Base-by-base conservation (phyloP, 1,284 basidiomycete species). In the Wolfiporia cocos region DNA sequence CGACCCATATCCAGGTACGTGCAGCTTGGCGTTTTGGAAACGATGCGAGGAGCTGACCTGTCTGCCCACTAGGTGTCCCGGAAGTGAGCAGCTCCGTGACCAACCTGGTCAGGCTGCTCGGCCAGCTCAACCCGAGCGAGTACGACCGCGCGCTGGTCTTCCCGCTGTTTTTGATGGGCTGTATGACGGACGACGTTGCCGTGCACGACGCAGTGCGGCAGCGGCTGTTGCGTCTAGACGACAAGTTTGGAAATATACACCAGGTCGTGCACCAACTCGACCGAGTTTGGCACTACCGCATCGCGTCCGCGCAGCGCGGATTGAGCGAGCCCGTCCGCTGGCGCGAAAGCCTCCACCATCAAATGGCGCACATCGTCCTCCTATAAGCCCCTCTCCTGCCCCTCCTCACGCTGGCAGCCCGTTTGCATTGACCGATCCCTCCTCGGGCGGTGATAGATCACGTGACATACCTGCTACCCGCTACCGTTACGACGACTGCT, bases 21-120 rank as follows among this genome's bases (percentile, higher is more conserved):
- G 50, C 45, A 43, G 39, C 19, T 54, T 86, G 85, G 76, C 51
- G 81, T 90, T n/a, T 71, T 78, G 37, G 83, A 90, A 57, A 86
- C 91, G 48, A 62, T n/a, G n/a, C n/a, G n/a, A n/a, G n/a, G n/a
- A n/a, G n/a, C n/a, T n/a, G n/a, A n/a, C n/a, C n/a, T n/a, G n/a
- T n/a, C n/a, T n/a, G n/a, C n/a, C n/a, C n/a, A n/a, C 19, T 54
- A 87, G 85, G 76, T 51, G 81, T 90, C n/a, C 71, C 78, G 37
- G 83, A 90, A 57, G 86, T 92, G 48, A 62, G 57, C 37, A 64
- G 67, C 34, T 74, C 74, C 10, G 74, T 83, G 29, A 70, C 73
- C 31, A 61, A 58, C 34, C 71, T 86, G 45, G 60, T 74, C 34
- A 71, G 72, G 39, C 62, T 74, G 22, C 56, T 87, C 39, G 63